Base-by-base conservation (phyloP, 805 yeast species). In the Kuraishia cidri region DNA sequence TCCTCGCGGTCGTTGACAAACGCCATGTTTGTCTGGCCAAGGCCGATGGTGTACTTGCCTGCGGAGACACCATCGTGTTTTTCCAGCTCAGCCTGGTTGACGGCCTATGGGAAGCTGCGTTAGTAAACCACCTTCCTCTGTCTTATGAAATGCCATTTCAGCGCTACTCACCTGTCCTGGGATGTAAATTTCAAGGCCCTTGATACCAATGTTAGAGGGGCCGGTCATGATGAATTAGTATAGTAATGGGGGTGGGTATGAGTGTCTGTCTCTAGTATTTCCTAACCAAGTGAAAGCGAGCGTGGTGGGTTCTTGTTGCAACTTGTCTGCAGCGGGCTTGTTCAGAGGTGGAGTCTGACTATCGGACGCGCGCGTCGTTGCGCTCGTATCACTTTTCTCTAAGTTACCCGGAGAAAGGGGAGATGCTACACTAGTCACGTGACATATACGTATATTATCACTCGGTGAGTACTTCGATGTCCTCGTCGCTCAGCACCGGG, bases 1-100 rank as follows among this genome's bases (percentile, higher is more conserved):
- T 92, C 98, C 63, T 92, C 97, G 60, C 96, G 79, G 64, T 92
- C 98, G 56, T 90, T 82, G 45, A 92, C 97, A 50, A 85, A 92
- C 13, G 94, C 75, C 99, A 92, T 92, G 62, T 87, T 86, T 51
- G 96, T 90, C 68, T 92, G 98, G 43, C 99, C 99, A 39, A 92
- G 72, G 32, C 99, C 99, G 59, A 92, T 90, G 54, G 99, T 92
- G 72, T 87, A 92, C 60, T 92, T 92, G 39, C 99, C 99, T 35
- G 82, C 66, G 15, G 97, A 74, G 40, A 90, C 88, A 36, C 82
- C 84, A 56, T 88, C 95, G 48, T 64, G 76, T 43, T 69, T 63
- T 60, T 92, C 99, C 45, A 92, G 66, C 35, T 85, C 97, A 31
- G 78, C 64, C 66, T 92, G 97, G 67, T 73, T 80, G 40, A 92